Base-by-base conservation (phyloP, 2,329 filamentous ascomycete genomes). In the Plenodomus biglobosus region DNA sequence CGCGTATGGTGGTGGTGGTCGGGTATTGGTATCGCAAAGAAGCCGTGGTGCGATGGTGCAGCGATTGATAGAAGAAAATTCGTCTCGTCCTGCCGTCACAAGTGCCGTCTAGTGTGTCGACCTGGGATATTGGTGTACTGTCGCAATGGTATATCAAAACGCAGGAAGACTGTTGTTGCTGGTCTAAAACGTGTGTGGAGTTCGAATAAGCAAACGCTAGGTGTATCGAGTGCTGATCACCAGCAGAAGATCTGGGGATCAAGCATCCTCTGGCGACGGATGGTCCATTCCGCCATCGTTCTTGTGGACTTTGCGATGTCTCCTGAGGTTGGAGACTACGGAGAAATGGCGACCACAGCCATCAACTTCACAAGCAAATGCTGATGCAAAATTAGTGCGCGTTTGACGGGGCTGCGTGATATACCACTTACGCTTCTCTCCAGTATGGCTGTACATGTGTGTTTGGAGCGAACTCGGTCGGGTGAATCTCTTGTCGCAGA, bases 401-500 rank as follows among this genome's bases (percentile, higher is more conserved):
- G 19, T 16, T 13, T 1, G 21, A 30, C n/a, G n/a, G n/a, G n/a
- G n/a, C n/a, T n/a, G n/a, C n/a, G n/a, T n/a, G 2, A 6, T 2
- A 13, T 32, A 3, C 13, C 2, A 85, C 91, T 81, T 84, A 96
- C 91, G 92, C 78, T 97, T 97, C 74, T 97, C 92, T 69, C 92
- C 92, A 46, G 92, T 97, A 69, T 97, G 92, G 74, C 91, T 96
- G 76, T 96, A 96, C 88, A 96, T 96, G 71, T 97, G 92, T 24
- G 92, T 97, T 71, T 96, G 92, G 34, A 97, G 75, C 13, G 92
- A 96, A 69, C 91, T 96, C 1, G 92, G 92, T 45, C 92, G 84
- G 2, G 92, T 96, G 73, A 97, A 97, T 37, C 92, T 85, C 81
- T 97, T 96, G 75, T 96, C 92, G 78, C 92, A 97, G 51, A 97